Conservation (phyloP, 306 rosid genomes). For the Oxytropis ochrocephala region DNA sequence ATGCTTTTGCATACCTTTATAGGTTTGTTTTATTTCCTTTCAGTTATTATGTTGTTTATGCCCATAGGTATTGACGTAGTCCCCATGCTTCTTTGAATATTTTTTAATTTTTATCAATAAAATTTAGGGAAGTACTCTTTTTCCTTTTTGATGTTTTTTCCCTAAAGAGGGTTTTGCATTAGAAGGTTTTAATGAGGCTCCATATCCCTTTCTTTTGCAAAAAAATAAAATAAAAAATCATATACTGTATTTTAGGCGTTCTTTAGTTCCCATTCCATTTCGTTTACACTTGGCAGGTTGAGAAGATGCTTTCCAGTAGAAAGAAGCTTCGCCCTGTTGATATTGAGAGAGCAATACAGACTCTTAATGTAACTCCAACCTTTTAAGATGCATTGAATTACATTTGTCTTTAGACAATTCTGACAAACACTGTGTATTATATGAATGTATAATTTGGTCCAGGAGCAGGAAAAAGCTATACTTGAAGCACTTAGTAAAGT, state of each 20-base stretch:
- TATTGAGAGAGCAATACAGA: conserved; percentile 24
- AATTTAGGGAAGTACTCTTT: too few species aligned
- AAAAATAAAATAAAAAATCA: background rate
- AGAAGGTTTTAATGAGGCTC: too few species aligned
- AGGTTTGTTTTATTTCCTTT: too few species aligned
- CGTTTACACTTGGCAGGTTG: conserved; percentile 20
- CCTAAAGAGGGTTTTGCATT: too few species aligned
- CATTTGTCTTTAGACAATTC: background rate
- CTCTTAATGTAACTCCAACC: conserved; percentile 20
- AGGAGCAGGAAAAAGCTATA: conserved; percentile 38
- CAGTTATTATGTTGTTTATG: too few species aligned
- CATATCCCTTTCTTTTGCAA: too few species aligned
- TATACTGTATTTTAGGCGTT: background rate
- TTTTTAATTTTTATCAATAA: too few species aligned
- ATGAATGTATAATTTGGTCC: conserved; percentile 9
- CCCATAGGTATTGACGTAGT: too few species aligned
- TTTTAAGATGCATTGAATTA: conserved; percentile 9
- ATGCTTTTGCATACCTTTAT: too few species aligned
- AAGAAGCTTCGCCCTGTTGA: conserved; percentile 26
- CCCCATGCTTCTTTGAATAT: too few species aligned
- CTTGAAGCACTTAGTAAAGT: conserved; percentile 37
- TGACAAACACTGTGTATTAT: conserved; percentile 2
- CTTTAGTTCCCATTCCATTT: background rate
- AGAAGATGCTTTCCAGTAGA: conserved; percentile 21
- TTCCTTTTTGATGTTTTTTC: too few species aligned